Percentiles rank a stretch among this genome's conserved stretches.
Conservation (phyloP, 345 rosid species). For the Ceriops decandra region DNA sequence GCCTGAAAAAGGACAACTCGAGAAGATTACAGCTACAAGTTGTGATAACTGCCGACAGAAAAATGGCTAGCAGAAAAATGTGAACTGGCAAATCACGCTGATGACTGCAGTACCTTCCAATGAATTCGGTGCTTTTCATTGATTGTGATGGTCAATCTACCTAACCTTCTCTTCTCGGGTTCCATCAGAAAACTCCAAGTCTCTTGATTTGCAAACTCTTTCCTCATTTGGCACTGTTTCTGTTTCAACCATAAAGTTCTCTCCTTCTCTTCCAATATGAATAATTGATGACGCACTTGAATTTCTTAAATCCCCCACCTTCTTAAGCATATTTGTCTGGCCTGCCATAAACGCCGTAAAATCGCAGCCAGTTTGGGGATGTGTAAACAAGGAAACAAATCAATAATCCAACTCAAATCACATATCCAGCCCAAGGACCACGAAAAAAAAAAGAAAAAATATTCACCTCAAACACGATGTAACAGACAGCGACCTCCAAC, state of each 20-base stretch:
- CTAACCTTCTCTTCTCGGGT: slow-evolving; percentile 24
- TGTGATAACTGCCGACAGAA: not conserved
- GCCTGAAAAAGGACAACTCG: slow-evolving; percentile 33
- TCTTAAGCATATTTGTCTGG: slow-evolving; percentile 24
- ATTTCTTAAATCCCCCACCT: slow-evolving; percentile 55
- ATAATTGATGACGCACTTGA: slow-evolving; percentile 88
- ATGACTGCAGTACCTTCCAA: slow-evolving; percentile 45
- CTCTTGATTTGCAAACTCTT: slow-evolving; percentile 29
- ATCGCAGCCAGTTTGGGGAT: slow-evolving; percentile 10
- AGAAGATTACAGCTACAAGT: slow-evolving; percentile 16
- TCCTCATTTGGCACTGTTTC: slow-evolving; percentile 30
- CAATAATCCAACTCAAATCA: not conserved
- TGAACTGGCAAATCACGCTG: not conserved
- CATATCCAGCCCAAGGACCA: not conserved
- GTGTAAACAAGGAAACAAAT: not conserved
- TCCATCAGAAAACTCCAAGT: slow-evolving; percentile 25
- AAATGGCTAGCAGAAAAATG: not conserved
- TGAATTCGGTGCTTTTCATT: slow-evolving; percentile 27
- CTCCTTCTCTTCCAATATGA: slow-evolving; percentile 46
- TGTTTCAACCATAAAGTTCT: slow-evolving; percentile 33
- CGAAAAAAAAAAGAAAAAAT: not conserved
- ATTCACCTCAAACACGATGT: not conserved
- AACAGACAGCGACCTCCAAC: not conserved
- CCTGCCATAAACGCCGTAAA: slow-evolving; percentile 33
- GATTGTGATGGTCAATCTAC: slow-evolving; percentile 27